Percentiles rank a stretch among this genome's conserved stretches.
Evolutionary conservation across 306 rosid species (phyloP).

Genomic region (Rubus parviflorus): DNA sequence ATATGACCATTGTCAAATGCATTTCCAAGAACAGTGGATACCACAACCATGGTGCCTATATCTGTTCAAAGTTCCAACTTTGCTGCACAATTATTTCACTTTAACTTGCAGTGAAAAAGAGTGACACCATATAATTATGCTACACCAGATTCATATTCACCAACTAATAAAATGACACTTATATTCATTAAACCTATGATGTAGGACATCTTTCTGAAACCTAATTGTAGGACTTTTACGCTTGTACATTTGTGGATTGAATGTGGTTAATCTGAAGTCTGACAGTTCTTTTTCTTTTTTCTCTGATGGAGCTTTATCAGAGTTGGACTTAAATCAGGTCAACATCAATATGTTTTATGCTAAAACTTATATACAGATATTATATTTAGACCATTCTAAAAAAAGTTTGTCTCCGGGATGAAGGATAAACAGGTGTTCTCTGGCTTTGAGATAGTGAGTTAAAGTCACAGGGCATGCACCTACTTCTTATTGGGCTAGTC

Average conservation of each 20-base stretch:
- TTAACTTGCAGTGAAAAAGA: not conserved
- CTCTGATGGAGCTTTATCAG: not conserved
- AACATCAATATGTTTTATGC: not conserved
- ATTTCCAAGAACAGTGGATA: not conserved
- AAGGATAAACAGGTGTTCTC: not conserved
- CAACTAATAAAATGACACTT: not conserved
- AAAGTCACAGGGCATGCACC: not conserved
- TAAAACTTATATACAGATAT: not conserved
- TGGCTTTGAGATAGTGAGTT: not conserved
- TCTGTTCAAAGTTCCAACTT: not conserved
- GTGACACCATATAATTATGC: not conserved
- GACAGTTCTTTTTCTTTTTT: too few species aligned
- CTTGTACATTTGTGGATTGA: not conserved
- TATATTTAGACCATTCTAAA: not conserved
- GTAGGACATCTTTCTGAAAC: not conserved
- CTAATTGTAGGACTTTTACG: not conserved
- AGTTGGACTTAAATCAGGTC: not conserved
- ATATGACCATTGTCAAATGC: not conserved
- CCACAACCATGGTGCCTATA: not conserved
- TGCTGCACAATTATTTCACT: not conserved
- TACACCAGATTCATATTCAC: not conserved
- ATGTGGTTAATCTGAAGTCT: too few species aligned
- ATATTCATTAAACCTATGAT: not conserved
- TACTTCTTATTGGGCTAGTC: not conserved
- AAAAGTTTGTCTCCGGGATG: not conserved